Conservation (phyloP, 139 green algal species). For the Picochlorum costavermella region DNA sequence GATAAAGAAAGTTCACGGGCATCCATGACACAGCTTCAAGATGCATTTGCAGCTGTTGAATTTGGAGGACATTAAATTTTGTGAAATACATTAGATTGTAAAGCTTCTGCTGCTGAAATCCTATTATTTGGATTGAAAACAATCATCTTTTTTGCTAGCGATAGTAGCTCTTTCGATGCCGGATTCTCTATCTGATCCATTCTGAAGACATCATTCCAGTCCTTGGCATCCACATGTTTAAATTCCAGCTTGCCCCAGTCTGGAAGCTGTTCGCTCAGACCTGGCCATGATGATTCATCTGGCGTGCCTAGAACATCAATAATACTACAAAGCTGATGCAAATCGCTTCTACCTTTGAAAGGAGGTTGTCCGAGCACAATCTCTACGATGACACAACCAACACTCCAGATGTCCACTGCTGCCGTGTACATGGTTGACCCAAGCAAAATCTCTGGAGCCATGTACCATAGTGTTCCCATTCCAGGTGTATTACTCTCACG, state of each 20-base stretch:
- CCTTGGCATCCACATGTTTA: neutral
- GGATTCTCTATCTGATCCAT: neutral
- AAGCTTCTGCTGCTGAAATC: no score
- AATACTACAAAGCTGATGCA: conserved; percentile 86
- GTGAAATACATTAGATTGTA: neutral
- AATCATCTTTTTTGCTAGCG: neutral
- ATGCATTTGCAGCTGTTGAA: conserved; percentile 16
- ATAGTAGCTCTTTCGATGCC: neutral
- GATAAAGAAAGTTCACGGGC: conserved; percentile 10
- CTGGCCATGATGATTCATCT: conserved; percentile 38
- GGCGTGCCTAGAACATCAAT: conserved; percentile 46
- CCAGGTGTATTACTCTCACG: conserved; percentile 65
- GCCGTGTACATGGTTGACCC: conserved; percentile 65
- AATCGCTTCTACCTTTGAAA: conserved; percentile 83
- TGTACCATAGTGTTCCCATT: conserved; percentile 93
- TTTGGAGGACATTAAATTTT: conserved; percentile 5
- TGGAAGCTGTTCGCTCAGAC: conserved; percentile 34
- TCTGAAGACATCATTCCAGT: conserved; percentile 14
- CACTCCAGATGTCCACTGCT: conserved; percentile 81
- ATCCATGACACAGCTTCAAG: conserved; percentile 17
- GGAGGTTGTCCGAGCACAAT: conserved; percentile 74
- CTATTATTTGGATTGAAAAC: neutral
- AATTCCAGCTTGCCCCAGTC: conserved; percentile 64
- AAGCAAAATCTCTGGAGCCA: conserved; percentile 84
- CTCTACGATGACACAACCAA: conserved; percentile 84